A percentile compares a stretch with the other conserved stretches of the same genome.
Conservation (phyloP, 495 filamentous ascomycete genomes). For the Xanthoparmelia taractica region DNA sequence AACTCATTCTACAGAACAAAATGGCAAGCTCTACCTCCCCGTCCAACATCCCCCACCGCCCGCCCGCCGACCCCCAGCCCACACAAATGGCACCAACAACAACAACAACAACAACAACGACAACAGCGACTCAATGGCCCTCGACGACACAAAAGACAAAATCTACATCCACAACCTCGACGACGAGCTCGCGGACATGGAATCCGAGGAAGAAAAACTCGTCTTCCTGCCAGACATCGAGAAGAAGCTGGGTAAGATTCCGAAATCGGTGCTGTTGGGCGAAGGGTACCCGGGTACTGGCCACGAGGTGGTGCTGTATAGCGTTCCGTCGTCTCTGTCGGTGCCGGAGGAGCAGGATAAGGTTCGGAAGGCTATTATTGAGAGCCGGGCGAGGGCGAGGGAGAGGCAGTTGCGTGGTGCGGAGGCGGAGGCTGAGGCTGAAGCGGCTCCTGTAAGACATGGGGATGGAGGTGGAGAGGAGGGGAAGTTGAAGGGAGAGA, state of each 20-base stretch:
- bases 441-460: neutral
- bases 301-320: constrained; percentile 75
- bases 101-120: constrained; percentile 10
- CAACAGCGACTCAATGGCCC: constrained; percentile 57
- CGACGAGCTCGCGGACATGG: constrained; percentile 66
- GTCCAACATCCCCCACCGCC: constrained; percentile 36
- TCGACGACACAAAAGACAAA: constrained; percentile 80
- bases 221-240: constrained; percentile 80
- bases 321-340: constrained; percentile 65
- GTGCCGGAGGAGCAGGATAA: constrained; percentile 70
- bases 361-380: constrained; percentile 78
- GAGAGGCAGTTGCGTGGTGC: constrained; percentile 37
- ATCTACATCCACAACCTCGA: constrained; percentile 89
- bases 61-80: constrained; percentile 14
- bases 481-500: constrained; percentile 7
- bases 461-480: neutral
- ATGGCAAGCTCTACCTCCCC: constrained; percentile 51
- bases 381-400: constrained; percentile 61
- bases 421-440: neutral
- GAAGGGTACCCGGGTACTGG: constrained; percentile 39
- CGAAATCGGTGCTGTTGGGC: constrained; percentile 49
- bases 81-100: no score
- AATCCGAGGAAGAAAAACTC: constrained; percentile 47
- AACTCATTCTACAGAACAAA: constrained; percentile 36
- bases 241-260: constrained; percentile 61